Evolutionary conservation across 345 rosid species (phyloP).

Genomic region (Aegle marmelos): DNA sequence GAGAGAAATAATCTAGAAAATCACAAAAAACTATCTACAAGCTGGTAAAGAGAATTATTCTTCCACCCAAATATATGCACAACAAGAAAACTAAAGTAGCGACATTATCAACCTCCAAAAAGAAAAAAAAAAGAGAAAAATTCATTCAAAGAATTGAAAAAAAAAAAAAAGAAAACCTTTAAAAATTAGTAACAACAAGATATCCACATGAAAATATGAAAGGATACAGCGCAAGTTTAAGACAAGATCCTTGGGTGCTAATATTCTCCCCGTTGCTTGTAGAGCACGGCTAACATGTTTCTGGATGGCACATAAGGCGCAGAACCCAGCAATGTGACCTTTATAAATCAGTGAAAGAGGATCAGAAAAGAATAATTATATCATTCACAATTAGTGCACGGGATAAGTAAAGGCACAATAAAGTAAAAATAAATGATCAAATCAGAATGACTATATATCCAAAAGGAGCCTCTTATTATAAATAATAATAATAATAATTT

Average conservation of each 20-base stretch:
- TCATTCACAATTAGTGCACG: background rate
- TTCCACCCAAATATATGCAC: too few relatives aligned
- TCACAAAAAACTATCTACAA: too few relatives aligned
- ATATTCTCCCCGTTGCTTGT: constrained; percentile 63
- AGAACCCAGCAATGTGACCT: constrained; percentile 91
- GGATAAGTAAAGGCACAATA: background rate
- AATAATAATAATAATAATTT: too few relatives aligned
- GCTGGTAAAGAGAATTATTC: too few relatives aligned
- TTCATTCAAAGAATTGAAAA: background rate
- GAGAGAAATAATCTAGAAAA: too few relatives aligned
- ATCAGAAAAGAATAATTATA: constrained; percentile 2
- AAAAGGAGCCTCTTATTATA: too few relatives aligned
- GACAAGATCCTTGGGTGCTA: constrained; percentile 85
- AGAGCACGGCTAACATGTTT: constrained; percentile 84
- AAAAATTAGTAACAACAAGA: too few relatives aligned
- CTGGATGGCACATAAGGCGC: constrained; percentile 97
- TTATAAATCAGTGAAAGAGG: constrained; percentile 28
- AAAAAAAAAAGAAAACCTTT: background rate
- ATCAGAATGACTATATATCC: background rate
- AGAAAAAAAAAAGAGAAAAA: too few relatives aligned
- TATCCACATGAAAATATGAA: constrained; percentile 12
- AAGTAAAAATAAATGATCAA: background rate
- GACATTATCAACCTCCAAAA: too few relatives aligned
- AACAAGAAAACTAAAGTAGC: too few relatives aligned
- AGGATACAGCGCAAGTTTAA: constrained; percentile 90